Percentiles rank a stretch among this genome's conserved stretches.
Conservation (phyloP, 2,329 filamentous ascomycete species). For the Fusarium humuli region DNA sequence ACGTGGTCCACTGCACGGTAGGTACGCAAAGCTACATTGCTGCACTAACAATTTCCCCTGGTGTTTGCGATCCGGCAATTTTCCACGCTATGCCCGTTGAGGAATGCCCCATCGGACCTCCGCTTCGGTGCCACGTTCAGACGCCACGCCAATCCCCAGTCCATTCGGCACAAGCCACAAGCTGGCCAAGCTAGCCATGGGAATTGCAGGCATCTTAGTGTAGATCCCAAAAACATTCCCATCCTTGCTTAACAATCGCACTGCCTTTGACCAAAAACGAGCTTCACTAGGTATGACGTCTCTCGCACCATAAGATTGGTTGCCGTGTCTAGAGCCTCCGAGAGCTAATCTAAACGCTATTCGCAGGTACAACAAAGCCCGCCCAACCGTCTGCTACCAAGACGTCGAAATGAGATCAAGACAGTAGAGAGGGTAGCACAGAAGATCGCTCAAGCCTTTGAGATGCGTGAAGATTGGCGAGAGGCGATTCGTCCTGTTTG, state of each 20-base stretch:
- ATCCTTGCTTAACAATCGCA: conserved; percentile 16
- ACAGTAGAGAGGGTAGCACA: conserved; percentile 3
- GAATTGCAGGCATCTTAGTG: conserved; percentile 23
- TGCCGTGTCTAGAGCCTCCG: conserved; percentile 12
- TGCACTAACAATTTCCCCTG: conserved; percentile 36
- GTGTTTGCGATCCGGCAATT: not conserved
- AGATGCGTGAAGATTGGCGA: conserved; percentile 11
- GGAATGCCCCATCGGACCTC: not conserved
- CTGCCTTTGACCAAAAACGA: not conserved
- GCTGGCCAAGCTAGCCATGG: conserved; percentile 5
- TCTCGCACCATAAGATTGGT: conserved; percentile 8
- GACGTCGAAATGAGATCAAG: conserved; percentile 30
- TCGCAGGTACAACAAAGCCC: conserved; percentile 2
- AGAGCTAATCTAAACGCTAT: conserved; percentile 24
- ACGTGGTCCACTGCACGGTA: not conserved
- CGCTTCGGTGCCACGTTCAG: conserved; percentile 11
- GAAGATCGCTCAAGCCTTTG: not conserved
- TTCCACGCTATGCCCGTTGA: conserved; percentile 4
- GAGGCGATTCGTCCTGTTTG: not conserved
- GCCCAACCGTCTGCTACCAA: conserved; percentile 2
- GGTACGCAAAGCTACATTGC: conserved; percentile 34
- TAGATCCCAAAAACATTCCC: conserved; percentile 31
- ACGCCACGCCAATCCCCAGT: conserved; percentile 11
- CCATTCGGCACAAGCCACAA: conserved; percentile 25
- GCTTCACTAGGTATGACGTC: conserved; percentile 26